Evolutionary conservation across 371 early-diverging fungal species (phyloP), one percentile per base, ranked within the genome.

Genomic region (Mucor racemosus): DNA sequence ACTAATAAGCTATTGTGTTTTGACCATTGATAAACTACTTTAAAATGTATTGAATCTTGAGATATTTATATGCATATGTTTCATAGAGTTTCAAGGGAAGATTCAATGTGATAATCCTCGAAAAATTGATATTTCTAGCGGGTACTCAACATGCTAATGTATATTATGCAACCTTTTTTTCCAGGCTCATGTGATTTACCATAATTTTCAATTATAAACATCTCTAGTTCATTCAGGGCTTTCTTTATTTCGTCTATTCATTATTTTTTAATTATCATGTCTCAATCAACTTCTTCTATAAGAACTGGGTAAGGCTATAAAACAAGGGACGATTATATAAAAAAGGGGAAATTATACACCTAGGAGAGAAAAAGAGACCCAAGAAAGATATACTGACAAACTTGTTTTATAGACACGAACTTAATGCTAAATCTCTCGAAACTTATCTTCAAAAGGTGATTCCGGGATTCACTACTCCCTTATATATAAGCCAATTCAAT

Each of bases 401-500:
- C 15, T 26, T 33, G 33, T 17, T 46, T 46, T 54, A 33, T 66
- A 89, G 92, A 58, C 88, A 89, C 66, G 86, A 88, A 66, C 68
- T 95, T 53, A 82, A 93, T 70, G 65, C 73, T 6, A 62, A 60
- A 6, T 74, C 67, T 35, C 84, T 95, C 17, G 86, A 86, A 58
- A 68, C 67, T 4, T 90, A 88, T 66, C 74, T 93, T 11, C 36
- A 48, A 7, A 67, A 81, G 19, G 53, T 73, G 35, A 72, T 87
- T 14, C 79, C 84, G 15, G 84, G 76, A n/a, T 80, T 96, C 55
- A 67, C 63, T 10, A 59, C 72, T 19, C 95, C 95, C 4, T 70
- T 95, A 53, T 66, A 84, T 19, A 72, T 94, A 38, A 84, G 82
- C 60, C 95, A 95, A 82, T 96, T 96, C 77, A 90, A 89, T 59